A percentile compares a stretch with the other conserved stretches of the same genome.
Conservation (phyloP, 2,329 filamentous ascomycete species). For the Fonsecaea erecta region DNA sequence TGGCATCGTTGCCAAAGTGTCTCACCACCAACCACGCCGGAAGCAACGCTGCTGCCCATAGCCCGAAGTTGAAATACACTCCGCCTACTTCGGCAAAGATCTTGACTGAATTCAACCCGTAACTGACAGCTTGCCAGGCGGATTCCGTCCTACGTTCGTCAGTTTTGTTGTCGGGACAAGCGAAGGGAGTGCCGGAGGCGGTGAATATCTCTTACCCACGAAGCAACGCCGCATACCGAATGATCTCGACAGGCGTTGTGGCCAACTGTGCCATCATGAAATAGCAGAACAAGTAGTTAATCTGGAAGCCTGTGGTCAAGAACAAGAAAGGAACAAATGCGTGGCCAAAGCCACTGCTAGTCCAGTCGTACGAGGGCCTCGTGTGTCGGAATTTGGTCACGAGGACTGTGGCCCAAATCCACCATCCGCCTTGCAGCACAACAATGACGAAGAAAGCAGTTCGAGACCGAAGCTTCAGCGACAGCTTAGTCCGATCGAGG, state of each 20-base stretch:
- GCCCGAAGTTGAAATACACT: constrained; percentile 71
- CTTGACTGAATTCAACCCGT: constrained; percentile 66
- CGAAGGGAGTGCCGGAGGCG: background rate
- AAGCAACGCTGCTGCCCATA: constrained; percentile 67
- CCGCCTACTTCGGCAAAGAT: constrained; percentile 69
- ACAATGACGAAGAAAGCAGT: constrained; percentile 55
- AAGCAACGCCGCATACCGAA: constrained; percentile 70
- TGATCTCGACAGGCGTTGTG: constrained; percentile 64
- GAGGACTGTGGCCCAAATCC: constrained; percentile 71
- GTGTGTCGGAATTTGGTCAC: constrained; percentile 64
- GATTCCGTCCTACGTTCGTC: constrained; percentile 62
- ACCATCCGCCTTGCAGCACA: constrained; percentile 63
- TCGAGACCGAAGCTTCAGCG: constrained; percentile 61
- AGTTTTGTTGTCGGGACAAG: background rate
- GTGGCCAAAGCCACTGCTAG: constrained; percentile 64
- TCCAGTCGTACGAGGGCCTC: constrained; percentile 69
- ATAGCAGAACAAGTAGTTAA: constrained; percentile 76
- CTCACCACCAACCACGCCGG: constrained; percentile 68
- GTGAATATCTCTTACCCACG: constrained; percentile 48
- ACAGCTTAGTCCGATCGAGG: constrained; percentile 62
- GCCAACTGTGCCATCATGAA: constrained; percentile 72
- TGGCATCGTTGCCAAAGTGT: constrained; percentile 13
- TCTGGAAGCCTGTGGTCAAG: constrained; percentile 69
- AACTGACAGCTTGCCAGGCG: constrained; percentile 73
- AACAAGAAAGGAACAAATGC: constrained; percentile 72